Evolutionary conservation across 1,139 yeast species (phyloP).

Genomic region (Geotrichum histeridarum): DNA sequence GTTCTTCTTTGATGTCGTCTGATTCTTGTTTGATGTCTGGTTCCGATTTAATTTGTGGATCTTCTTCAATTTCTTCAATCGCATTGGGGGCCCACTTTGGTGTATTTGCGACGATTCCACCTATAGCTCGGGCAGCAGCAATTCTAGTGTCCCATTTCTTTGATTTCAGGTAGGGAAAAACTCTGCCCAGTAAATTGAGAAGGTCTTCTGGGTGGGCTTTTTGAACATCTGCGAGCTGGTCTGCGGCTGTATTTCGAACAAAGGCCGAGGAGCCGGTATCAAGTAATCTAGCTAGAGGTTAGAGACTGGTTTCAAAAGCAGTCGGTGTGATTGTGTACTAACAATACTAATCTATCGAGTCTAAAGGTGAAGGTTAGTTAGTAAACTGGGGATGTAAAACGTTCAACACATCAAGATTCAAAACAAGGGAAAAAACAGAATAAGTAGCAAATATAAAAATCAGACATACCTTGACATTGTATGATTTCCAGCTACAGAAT

Average conservation of each 20-base stretch:
- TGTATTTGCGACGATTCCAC: conserved; percentile 81
- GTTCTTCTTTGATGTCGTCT: conserved; percentile 21
- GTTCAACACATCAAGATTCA: background rate
- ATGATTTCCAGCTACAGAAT: background rate
- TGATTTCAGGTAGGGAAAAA: conserved; percentile 80
- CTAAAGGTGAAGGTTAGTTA: conserved; percentile 23
- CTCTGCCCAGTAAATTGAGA: conserved; percentile 75
- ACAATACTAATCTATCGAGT: conserved; percentile 40
- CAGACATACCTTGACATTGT: conserved; percentile 17
- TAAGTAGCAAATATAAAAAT: too few species aligned
- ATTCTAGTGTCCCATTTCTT: conserved; percentile 94
- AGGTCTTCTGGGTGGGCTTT: conserved; percentile 93
- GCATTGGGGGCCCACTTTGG: conserved; percentile 80
- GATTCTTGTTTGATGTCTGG: conserved; percentile 22
- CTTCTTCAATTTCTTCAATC: conserved; percentile 27
- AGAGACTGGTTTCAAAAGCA: background rate
- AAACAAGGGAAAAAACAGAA: background rate
- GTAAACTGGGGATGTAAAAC: too few species aligned
- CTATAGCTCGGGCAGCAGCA: conserved; percentile 91
- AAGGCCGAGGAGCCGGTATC: conserved; percentile 95
- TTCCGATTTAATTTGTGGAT: conserved; percentile 21
- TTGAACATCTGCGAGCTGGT: conserved; percentile 90
- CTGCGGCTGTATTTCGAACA: conserved; percentile 94
- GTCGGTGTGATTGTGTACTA: conserved; percentile 18
- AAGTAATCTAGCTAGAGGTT: conserved; percentile 40